Evolutionary conservation across 2,329 filamentous ascomycete genomes (phyloP), one percentile per base, ranked within the genome.

Genomic region (Stachybotrys chlorohalonatus): DNA sequence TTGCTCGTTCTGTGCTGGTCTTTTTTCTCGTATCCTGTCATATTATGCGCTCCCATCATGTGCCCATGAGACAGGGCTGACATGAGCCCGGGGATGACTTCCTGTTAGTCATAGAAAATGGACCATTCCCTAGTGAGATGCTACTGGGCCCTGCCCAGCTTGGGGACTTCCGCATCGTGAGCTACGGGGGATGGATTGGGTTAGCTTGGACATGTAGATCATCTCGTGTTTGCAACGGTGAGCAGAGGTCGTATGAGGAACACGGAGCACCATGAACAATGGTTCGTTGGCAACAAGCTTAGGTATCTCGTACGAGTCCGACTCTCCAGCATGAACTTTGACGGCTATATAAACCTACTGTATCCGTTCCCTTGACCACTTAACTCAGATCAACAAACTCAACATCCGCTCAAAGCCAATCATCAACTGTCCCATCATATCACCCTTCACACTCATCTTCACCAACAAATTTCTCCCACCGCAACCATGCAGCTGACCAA

Each of bases 401-500:
- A 3, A 9, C 36, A 42, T 9, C 5, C 8, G 8, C 36, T 42
- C 36, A 9, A 42, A 42, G 24, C 36, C 8, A 42, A 42, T 42
- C 8, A 42, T 42, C 36, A 9, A 5, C 36, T 9, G 3, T 42
- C 36, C 36, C 36, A 42, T 13, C 36, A 42, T 24, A 24, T 24
- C 36, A 42, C 36, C 36, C 13, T 42, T 13, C 36, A 9, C 36
- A 42, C 36, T 42, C 36, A 13, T 42, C 36, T 42, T 42, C 24
- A 48, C 11, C 42, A 24, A 24, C 24, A 24, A 24, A 4, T 45
- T n/a, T 13, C 31, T 47, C 9, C 46, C 30, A 48, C 31, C 42
- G 45, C 45, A 31, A 53, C 32, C 45, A 53, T 53, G 52, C 52
- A 53, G 45, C n/a, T 53, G 30, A n/a, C 46, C 45, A 53, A 48